Evolutionary conservation across 495 filamentous ascomycete genomes (phyloP).

Genomic region (Daldinia vernicosa): DNA sequence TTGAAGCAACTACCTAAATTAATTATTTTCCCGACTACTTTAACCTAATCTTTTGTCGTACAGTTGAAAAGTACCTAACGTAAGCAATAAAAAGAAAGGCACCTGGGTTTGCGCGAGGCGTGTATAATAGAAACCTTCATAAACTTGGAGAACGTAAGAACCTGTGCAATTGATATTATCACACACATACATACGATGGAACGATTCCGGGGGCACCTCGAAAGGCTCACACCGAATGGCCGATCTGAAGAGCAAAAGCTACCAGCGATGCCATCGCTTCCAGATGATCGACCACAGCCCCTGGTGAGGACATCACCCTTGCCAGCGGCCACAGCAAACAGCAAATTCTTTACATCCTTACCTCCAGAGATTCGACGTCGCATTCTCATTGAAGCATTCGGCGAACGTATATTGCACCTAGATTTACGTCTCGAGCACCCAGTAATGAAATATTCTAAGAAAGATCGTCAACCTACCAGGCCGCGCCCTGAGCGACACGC

Average conservation of each 20-base stretch:
- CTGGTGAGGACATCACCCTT: neutral
- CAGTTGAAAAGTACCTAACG: no score
- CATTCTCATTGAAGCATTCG: constrained; percentile 38
- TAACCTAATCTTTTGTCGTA: no score
- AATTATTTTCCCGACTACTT: no score
- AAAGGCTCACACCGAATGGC: neutral
- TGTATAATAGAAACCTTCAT: no score
- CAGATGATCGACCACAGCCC: neutral
- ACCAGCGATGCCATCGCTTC: neutral
- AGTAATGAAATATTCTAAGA: neutral
- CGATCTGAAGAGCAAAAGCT: neutral
- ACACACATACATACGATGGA: neutral
- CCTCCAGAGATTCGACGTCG: constrained; percentile 30
- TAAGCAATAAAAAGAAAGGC: no score
- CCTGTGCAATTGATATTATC: no score
- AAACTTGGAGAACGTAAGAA: no score
- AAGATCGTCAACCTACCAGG: neutral
- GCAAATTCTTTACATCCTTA: constrained; percentile 24
- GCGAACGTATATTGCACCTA: constrained; percentile 33
- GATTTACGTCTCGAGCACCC: constrained; percentile 33
- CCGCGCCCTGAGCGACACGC: neutral
- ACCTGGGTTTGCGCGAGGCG: no score
- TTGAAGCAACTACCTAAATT: no score
- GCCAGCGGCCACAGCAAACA: constrained; percentile 1
- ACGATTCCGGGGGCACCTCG: neutral